These are phyloP conservation scores for Waltergamsia citrina DNA, from an alignment of 2,329 filamentous ascomycete species.

Conservation along the genomic window DNA sequence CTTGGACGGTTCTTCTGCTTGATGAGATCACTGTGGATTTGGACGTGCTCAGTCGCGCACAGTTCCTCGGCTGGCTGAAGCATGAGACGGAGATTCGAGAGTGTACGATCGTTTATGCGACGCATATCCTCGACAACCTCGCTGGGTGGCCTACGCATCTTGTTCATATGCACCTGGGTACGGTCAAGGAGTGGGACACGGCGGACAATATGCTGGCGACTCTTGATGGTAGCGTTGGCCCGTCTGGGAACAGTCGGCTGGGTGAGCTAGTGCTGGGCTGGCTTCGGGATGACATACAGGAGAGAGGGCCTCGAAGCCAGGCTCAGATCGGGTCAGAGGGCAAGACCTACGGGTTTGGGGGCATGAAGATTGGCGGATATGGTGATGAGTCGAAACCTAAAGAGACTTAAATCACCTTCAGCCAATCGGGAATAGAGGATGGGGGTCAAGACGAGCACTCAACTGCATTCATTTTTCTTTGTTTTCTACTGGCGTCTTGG, in stretches of 20 bases:
- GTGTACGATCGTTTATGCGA: constrained; percentile 95
- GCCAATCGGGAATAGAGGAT: background rate
- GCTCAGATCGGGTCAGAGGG: constrained; percentile 48
- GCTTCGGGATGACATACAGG: constrained; percentile 71
- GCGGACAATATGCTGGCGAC: constrained; percentile 55
- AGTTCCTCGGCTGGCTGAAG: constrained; percentile 82
- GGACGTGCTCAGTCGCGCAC: constrained; percentile 73
- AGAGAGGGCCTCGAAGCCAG: constrained; percentile 66
- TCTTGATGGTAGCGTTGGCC: constrained; percentile 19
- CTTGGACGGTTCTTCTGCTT: constrained; percentile 83
- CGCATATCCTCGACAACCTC: constrained; percentile 92
- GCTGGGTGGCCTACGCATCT: constrained; percentile 92
- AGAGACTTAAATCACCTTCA: constrained; percentile 11
- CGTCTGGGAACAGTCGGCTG: constrained; percentile 66
- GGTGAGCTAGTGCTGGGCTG: constrained; percentile 83
- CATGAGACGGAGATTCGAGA: constrained; percentile 71
- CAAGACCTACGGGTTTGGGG: constrained; percentile 47
- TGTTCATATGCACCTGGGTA: constrained; percentile 88
- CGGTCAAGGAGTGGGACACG: constrained; percentile 76
- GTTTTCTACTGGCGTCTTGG: constrained; percentile 3
- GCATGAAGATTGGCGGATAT: constrained; percentile 44
- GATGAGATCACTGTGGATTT: constrained; percentile 98
- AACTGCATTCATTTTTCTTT: constrained; percentile 15
- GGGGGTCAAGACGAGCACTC: constrained; percentile 12
- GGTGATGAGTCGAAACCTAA: constrained; percentile 40